phyloP scores from a whole-genome alignment of 2,329 filamentous ascomycete genomes.

The Calonectria multiphialidica region DNA sequence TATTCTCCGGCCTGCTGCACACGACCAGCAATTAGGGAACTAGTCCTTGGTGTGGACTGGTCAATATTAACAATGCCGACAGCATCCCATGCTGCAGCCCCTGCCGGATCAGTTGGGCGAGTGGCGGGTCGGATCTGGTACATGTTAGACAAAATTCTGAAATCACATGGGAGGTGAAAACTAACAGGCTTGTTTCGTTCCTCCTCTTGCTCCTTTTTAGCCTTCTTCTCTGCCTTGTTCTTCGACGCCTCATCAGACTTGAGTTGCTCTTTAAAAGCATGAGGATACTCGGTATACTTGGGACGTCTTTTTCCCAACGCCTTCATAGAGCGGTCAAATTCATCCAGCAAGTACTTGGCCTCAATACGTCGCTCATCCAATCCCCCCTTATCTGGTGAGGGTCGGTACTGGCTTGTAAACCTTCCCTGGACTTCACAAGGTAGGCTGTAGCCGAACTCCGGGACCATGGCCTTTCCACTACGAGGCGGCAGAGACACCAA shows the following conservation, averaged over 20 bases:
- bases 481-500: constrained; percentile 56
- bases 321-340: constrained; percentile 57
- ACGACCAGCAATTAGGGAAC: constrained; percentile 56
- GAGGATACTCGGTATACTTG: constrained; percentile 61
- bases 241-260: constrained; percentile 59
- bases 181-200: constrained; percentile 55
- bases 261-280: constrained; percentile 60
- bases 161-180: not conserved
- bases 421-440: constrained; percentile 59
- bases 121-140: constrained; percentile 53
- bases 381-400: constrained; percentile 53
- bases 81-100: constrained; percentile 66
- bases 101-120: constrained; percentile 59
- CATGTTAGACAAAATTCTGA: constrained; percentile 15
- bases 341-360: constrained; percentile 53
- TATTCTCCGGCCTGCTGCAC: constrained; percentile 65
- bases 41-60: constrained; percentile 51
- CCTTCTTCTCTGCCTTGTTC: constrained; percentile 60
- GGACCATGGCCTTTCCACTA: constrained; percentile 53
- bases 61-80: constrained; percentile 64
- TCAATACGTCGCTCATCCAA: constrained; percentile 57
- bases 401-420: constrained; percentile 56
- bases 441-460: constrained; percentile 53
- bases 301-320: constrained; percentile 56
- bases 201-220: constrained; percentile 56